phyloP scores from a whole-genome alignment of 176 grass and related monocot genomes.

The Ampelocalamus luodianensis region DNA sequence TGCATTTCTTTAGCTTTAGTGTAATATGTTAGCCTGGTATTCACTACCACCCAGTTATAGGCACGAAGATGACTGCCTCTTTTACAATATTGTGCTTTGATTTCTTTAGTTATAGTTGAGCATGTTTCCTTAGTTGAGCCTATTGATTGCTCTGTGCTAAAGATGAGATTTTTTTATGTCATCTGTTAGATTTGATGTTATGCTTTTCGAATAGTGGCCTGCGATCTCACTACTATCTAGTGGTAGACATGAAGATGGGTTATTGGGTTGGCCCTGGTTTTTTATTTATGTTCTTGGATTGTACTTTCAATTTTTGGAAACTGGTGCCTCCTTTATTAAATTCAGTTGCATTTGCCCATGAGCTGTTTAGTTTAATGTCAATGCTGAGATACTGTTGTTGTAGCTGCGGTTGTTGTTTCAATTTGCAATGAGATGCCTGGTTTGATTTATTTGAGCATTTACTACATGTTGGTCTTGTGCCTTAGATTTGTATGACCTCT shows the following conservation, averaged over 20 bases:
- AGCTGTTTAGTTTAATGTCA: conserved; percentile 2
- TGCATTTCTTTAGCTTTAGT: conserved; percentile 16
- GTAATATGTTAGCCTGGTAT: neutral
- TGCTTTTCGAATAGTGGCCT: neutral
- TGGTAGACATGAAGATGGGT: neutral
- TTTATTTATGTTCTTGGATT: neutral
- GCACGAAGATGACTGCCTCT: neutral
- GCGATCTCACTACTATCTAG: neutral
- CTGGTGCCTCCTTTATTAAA: neutral
- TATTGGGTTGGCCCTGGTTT: neutral
- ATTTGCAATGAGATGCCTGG: neutral
- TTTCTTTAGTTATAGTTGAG: neutral
- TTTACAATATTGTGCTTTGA: neutral
- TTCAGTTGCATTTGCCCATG: conserved; percentile 18
- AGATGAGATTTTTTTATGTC: neutral
- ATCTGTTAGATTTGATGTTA: neutral
- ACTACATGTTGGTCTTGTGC: neutral
- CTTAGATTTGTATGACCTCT: neutral
- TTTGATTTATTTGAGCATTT: neutral
- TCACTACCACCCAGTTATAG: neutral
- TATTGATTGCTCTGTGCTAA: neutral
- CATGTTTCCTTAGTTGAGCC: neutral
- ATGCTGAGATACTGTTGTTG: neutral
- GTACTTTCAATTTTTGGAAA: neutral
- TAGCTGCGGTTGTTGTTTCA: neutral